Evolutionary conservation across 1,139 yeast genomes (phyloP), one percentile per base, ranked within the genome.

Genomic region (Pichia sp.): DNA sequence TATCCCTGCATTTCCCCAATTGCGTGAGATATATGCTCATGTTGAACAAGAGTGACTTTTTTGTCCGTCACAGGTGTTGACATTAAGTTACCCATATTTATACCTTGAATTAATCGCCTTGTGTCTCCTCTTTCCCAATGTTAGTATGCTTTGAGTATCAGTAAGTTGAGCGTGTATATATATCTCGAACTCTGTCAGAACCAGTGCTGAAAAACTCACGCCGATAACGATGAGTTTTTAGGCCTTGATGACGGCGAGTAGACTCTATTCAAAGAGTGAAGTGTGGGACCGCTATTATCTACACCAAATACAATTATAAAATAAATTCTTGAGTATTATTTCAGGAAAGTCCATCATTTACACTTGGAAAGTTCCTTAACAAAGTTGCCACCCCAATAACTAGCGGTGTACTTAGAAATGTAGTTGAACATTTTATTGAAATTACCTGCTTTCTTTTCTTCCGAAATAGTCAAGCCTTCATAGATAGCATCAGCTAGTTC

Each of bases 381-480:
- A 63, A 91, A 91, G 54, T 82, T 83, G 60, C 88, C 95, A 40
- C 98, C 98, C 99, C 99, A 91, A 61, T 77, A 91, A 4, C 85
- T 88, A 20, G 96, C 84, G 10, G 99, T 91, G 60, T 88, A 91
- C 64, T 93, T 91, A 39, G 85, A 77, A 50, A 91, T 86, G 60
- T 91, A 91, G 47, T 74, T 77, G 67, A 85, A 86, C 60, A 91
- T 71, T 62, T 84, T 85, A 41, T 79, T 73, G 65, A 88, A 91
- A 56, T 88, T 89, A 18, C 79, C 75, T 28, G 66, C 71, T 54
- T 77, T 77, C 69, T 84, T 85, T 54, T 86, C 96, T 30, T 74
- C 76, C 3, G 94, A 84, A 60, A 91, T 66, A 0, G 96, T 86
- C 54, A 91, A 71, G 32, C 95, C 82, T 59, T 89, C 96, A 55